These are phyloP conservation scores for Hymenoscyphus repandus DNA, from an alignment of 2,329 filamentous ascomycete genomes.

Conservation along the genomic window DNA sequence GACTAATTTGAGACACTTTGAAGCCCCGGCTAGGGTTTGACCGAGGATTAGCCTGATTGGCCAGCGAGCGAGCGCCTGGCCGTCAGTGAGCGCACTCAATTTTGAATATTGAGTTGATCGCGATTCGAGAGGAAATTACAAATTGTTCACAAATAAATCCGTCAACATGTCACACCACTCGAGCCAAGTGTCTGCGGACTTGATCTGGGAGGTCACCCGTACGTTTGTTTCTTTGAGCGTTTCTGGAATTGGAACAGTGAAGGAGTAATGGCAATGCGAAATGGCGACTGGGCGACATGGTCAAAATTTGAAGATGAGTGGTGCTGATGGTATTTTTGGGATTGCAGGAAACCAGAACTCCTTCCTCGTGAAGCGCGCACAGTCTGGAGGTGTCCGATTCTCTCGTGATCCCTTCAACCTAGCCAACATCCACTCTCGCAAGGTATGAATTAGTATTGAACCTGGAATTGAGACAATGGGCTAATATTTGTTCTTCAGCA, in stretches of 20 bases:
- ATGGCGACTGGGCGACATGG: too few relatives aligned
- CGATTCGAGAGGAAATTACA: slow-evolving; percentile 8
- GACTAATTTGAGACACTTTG: too few relatives aligned
- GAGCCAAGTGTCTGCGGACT: slow-evolving; percentile 78
- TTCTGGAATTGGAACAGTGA: slow-evolving; percentile 2
- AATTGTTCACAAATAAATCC: slow-evolving; percentile 11
- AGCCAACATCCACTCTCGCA: slow-evolving; percentile 84
- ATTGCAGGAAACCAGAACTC: slow-evolving; percentile 75
- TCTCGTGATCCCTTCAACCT: slow-evolving; percentile 94
- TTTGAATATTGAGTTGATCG: slow-evolving; percentile 10
- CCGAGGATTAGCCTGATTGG: too few relatives aligned
- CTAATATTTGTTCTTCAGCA: slow-evolving; percentile 49
- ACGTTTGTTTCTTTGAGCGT: slow-evolving; percentile 42
- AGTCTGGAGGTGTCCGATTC: slow-evolving; percentile 76
- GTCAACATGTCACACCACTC: slow-evolving; percentile 45
- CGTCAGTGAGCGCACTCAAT: too few relatives aligned
- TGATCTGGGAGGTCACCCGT: slow-evolving; percentile 95
- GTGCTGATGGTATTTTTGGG: slow-evolving; percentile 15
- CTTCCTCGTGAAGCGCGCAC: slow-evolving; percentile 86
- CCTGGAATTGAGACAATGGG: neutral
- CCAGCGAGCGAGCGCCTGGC: too few relatives aligned
- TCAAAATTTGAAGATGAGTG: neutral
- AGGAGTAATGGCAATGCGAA: neutral
- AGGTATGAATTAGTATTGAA: slow-evolving; percentile 49
- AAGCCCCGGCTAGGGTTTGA: too few relatives aligned